These are phyloP conservation scores for Rossbeevera mucosa DNA, from an alignment of 768 basidiomycete genomes.

Conservation along the genomic window DNA sequence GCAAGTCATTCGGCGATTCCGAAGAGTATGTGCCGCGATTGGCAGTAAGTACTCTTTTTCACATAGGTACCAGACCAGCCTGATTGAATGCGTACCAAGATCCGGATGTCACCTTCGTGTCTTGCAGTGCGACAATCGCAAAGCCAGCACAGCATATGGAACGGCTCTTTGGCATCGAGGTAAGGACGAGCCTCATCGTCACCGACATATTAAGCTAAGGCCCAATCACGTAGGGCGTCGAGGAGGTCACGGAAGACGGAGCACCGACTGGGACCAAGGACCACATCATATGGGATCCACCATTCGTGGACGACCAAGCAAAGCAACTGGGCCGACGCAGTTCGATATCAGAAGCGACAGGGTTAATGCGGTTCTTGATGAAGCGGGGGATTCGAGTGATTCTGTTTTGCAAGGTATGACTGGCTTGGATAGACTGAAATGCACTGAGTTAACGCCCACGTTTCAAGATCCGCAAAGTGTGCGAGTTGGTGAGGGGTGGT, in stretches of 20 bases:
- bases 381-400: slow-evolving; percentile 75
- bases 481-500: slow-evolving; percentile 59
- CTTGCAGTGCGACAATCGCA: slow-evolving; percentile 84
- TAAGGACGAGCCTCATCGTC: slow-evolving; percentile 9
- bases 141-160: slow-evolving; percentile 75
- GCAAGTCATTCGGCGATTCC: slow-evolving; percentile 68
- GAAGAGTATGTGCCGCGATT: slow-evolving; percentile 69
- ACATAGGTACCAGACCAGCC: background rate
- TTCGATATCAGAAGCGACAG: slow-evolving; percentile 63
- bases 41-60: slow-evolving; percentile 51
- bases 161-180: slow-evolving; percentile 63
- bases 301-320: slow-evolving; percentile 50
- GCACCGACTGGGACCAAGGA: slow-evolving; percentile 80
- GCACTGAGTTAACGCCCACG: background rate
- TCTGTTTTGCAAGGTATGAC: slow-evolving; percentile 76
- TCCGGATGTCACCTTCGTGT: slow-evolving; percentile 57
- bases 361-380: slow-evolving; percentile 77
- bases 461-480: slow-evolving; percentile 67
- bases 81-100: slow-evolving; percentile 34
- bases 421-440: background rate
- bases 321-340: slow-evolving; percentile 52
- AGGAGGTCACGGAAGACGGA: slow-evolving; percentile 72
- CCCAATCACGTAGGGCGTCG: slow-evolving; percentile 41
- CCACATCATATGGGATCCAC: slow-evolving; percentile 73
- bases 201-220: background rate